These are phyloP conservation scores for Fusarium aywerte DNA, from an alignment of 2,329 filamentous ascomycete species.

Conservation along the genomic window DNA sequence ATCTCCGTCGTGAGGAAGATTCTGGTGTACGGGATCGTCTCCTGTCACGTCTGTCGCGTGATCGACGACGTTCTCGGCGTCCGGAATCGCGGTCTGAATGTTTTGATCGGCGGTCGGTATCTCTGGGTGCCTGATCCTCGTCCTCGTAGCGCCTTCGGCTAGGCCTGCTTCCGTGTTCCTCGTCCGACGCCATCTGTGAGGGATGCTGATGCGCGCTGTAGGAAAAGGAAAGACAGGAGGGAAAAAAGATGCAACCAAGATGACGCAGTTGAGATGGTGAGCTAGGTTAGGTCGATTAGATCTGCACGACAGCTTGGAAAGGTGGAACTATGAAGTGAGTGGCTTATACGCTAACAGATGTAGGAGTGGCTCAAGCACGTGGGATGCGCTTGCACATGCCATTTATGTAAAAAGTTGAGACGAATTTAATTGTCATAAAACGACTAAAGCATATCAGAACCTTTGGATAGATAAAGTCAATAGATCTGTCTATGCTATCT, in stretches of 20 bases:
- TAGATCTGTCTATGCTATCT: constrained; percentile 20
- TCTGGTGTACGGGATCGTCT: constrained; percentile 51
- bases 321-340: constrained; percentile 15
- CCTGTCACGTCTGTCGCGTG: constrained; percentile 47
- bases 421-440: constrained; percentile 26
- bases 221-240: not conserved
- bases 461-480: constrained; percentile 20
- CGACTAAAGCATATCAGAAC: constrained; percentile 20
- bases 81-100: constrained; percentile 40
- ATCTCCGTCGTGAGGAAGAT: constrained; percentile 39
- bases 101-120: constrained; percentile 41
- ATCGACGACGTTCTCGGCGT: constrained; percentile 45
- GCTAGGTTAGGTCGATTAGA: constrained; percentile 1
- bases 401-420: constrained; percentile 29
- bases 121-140: constrained; percentile 27
- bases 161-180: constrained; percentile 36
- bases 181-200: constrained; percentile 45
- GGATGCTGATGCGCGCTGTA: not conserved
- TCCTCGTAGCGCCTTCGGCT: constrained; percentile 37
- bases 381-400: constrained; percentile 26
- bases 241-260: constrained; percentile 3
- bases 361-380: constrained; percentile 19
- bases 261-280: constrained; percentile 25
- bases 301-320: constrained; percentile 25
- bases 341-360: constrained; percentile 12